phyloP scores from a whole-genome alignment of 495 filamentous ascomycete species.

The Hamigera avellanea region DNA sequence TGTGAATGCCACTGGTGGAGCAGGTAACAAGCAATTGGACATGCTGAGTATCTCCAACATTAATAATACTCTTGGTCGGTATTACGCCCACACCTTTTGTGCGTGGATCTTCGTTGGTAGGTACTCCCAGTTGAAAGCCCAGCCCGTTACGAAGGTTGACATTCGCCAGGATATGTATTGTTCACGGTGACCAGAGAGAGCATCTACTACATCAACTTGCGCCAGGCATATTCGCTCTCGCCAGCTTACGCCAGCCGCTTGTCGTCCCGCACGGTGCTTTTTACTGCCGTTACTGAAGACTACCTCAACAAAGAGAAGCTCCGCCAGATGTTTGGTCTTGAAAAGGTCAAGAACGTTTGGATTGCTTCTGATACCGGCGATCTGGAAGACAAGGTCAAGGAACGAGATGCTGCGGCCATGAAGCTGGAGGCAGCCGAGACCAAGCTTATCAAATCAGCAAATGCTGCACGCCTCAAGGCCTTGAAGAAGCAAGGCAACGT shows the following conservation, averaged over 20 bases:
- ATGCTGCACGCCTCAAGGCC: constrained; percentile 60
- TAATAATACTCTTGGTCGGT: constrained; percentile 40
- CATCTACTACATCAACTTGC: constrained; percentile 90
- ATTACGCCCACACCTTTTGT: constrained; percentile 67
- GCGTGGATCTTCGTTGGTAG: constrained; percentile 64
- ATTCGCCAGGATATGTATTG: constrained; percentile 57
- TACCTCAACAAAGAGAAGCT: constrained; percentile 66
- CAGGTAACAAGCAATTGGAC: constrained; percentile 53
- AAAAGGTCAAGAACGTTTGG: constrained; percentile 77
- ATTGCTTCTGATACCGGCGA: constrained; percentile 68
- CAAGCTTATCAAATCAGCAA: constrained; percentile 73
- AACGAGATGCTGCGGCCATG: constrained; percentile 73
- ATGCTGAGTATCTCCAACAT: constrained; percentile 71
- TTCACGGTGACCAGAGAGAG: constrained; percentile 82
- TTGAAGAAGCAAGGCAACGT: constrained; percentile 54
- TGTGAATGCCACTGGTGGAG: constrained; percentile 66
- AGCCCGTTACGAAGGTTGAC: constrained; percentile 1
- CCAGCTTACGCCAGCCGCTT: constrained; percentile 80
- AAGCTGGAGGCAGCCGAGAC: constrained; percentile 86
- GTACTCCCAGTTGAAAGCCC: constrained; percentile 2
- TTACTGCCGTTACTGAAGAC: constrained; percentile 67
- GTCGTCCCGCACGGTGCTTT: constrained; percentile 88
- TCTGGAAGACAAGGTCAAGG: constrained; percentile 72
- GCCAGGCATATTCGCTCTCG: constrained; percentile 87
- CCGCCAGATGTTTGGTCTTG: constrained; percentile 60